These are phyloP conservation scores for Phlebiopsis flavidoalba DNA, from an alignment of 768 basidiomycete genomes.

Conservation along the genomic window DNA sequence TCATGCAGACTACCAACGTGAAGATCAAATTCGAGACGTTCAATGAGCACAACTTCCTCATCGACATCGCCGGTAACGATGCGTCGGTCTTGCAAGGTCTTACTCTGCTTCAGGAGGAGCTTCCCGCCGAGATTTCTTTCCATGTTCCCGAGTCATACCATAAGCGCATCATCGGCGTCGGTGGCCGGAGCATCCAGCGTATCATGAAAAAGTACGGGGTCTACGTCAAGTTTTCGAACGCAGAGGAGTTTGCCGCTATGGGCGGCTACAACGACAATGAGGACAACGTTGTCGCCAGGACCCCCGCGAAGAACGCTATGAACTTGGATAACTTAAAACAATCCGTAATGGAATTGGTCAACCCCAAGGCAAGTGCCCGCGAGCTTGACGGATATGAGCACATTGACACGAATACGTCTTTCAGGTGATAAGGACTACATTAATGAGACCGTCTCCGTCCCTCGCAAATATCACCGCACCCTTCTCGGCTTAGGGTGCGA, in stretches of 20 bases:
- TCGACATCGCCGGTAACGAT: constrained; percentile 85
- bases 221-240: constrained; percentile 98
- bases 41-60: constrained; percentile 93
- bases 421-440: constrained; percentile 97
- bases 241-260: constrained; percentile 91
- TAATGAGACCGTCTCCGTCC: constrained; percentile 89
- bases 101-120: constrained; percentile 87
- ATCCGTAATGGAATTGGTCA: constrained; percentile 96
- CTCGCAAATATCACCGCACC: constrained; percentile 91
- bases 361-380: constrained; percentile 69
- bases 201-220: constrained; percentile 99
- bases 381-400: background rate
- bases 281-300: constrained; percentile 97
- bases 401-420: constrained; percentile 2
- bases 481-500: too few species aligned
- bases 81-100: constrained; percentile 83
- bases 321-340: constrained; percentile 94
- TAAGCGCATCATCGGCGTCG: constrained; percentile 98
- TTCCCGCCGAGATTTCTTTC: constrained; percentile 98
- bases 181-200: constrained; percentile 94
- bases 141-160: constrained; percentile 98
- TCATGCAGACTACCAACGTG: constrained; percentile 95
- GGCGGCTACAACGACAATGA: constrained; percentile 97
- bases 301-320: constrained; percentile 94
- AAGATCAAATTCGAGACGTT: constrained; percentile 99